Evolutionary conservation across 2,329 filamentous ascomycete species (phyloP), one percentile per base, ranked within the genome.

Genomic region (Cladosporium sp.): DNA sequence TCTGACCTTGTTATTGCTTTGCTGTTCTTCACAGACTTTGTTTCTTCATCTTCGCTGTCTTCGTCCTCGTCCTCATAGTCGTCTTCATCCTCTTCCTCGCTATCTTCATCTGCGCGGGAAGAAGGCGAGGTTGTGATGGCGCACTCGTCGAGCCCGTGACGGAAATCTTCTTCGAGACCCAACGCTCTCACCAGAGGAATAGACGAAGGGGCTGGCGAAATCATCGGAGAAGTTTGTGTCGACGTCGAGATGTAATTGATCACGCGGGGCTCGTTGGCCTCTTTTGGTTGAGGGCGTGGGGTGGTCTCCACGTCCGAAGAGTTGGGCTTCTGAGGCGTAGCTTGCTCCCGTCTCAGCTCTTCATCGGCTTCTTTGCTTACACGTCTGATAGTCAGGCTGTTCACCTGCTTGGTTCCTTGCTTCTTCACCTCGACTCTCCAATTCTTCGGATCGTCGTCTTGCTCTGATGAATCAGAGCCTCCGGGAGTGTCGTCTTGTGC

Each of bases 341-440:
- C 27, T 25, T 48, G 16, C 13, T 48, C 29, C 29, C 30, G 22
- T 25, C 42, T 39, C 39, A 43, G 30, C 33, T 30, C 25, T 38
- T 32, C 30, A 19, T 49, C 49, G 38, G 43, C 56, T 42, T 52
- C 48, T 33, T 57, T 54, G 27, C 50, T 55, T 40, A 57, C 50
- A 3, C 60, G 54, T 36, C 51, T 54, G 38, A 64, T 59, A 9
- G 60, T 62, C 11, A 63, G 53, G 50, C 58, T 60, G 9, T 55
- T 53, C 20, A 63, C 57, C 25, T 54, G 54, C 27, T 57, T 57
- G 8, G 52, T 53, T 35, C 43, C 53, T 38, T 49, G 39, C 25
- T 62, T 55, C 41, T 57, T 58, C 7, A 61, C 54, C 38, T 61
- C 57, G n/a, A 64, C 39, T 40, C 55, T 53, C 62, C 62, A 63